Conservation (phyloP, 352 stramenopile species). For the Globisporangium uncinulatum region DNA sequence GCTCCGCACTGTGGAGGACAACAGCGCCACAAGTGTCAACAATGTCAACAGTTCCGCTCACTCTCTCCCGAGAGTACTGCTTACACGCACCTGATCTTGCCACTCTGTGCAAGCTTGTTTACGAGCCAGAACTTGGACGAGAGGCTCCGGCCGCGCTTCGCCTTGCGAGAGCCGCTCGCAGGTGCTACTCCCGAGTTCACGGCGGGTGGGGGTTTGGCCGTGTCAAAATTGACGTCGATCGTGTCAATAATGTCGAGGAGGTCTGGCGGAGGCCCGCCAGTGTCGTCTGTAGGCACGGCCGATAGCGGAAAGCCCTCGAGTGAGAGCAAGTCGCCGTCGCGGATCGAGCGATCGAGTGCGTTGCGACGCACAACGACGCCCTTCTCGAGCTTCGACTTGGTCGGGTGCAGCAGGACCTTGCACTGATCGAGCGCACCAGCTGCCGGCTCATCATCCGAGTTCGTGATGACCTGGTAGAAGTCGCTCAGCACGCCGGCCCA, state of each 20-base stretch:
- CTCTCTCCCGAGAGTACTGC: too few species aligned
- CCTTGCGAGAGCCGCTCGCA: conserved; percentile 29
- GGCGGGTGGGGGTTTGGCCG: conserved; percentile 14
- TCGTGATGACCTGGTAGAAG: conserved; percentile 81
- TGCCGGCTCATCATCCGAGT: conserved; percentile 71
- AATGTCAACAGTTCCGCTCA: too few species aligned
- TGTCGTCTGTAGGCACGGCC: neutral
- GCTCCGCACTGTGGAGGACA: conserved; percentile 41
- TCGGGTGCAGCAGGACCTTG: conserved; percentile 73
- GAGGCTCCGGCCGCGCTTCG: conserved; percentile 63
- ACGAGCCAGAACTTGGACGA: conserved; percentile 86
- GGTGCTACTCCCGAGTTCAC: neutral
- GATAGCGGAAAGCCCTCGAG: conserved; percentile 48
- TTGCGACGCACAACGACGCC: conserved; percentile 66
- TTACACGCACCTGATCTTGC: conserved; percentile 77
- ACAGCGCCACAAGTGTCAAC: neutral
- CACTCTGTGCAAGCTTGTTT: conserved; percentile 73
- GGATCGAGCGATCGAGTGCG: conserved; percentile 68
- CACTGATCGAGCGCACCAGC: conserved; percentile 52
- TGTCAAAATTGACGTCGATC: conserved; percentile 53
- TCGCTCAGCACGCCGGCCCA: conserved; percentile 70
- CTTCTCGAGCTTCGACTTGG: conserved; percentile 79
- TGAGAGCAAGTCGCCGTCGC: conserved; percentile 75
- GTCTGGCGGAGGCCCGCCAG: conserved; percentile 33
- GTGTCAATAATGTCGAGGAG: conserved; percentile 68